These are phyloP conservation scores for Amborella trichopoda DNA, from an alignment of 164 flowering plant species.

Conservation along the genomic window DNA sequence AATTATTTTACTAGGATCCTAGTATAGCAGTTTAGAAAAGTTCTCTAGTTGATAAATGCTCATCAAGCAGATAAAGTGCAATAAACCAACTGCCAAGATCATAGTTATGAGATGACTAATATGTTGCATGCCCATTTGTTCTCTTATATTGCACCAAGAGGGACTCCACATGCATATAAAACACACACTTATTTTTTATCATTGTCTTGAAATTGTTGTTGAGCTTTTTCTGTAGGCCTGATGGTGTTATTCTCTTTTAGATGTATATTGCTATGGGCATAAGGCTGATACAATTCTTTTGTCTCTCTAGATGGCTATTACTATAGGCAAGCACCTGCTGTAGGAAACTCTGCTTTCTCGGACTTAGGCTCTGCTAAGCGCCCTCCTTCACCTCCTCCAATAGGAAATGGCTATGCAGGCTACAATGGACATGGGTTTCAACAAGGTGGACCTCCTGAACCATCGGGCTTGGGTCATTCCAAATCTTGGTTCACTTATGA, in stretches of 20 bases:
- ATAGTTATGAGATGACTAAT: too few relatives aligned
- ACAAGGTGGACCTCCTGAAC: slow-evolving; percentile 28
- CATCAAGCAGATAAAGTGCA: too few relatives aligned
- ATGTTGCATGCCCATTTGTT: too few relatives aligned
- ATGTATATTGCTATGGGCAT: not conserved
- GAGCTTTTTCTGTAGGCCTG: not conserved
- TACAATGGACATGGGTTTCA: slow-evolving; percentile 11
- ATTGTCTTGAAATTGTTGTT: not conserved
- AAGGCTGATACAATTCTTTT: not conserved
- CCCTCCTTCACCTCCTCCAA: slow-evolving; percentile 26
- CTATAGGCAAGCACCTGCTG: not conserved
- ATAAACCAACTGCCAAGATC: too few relatives aligned
- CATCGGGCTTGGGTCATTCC: slow-evolving; percentile 68
- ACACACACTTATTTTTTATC: not conserved
- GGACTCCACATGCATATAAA: not conserved
- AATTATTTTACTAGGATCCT: too few relatives aligned
- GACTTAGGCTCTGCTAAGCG: slow-evolving; percentile 18
- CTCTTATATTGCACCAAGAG: not conserved
- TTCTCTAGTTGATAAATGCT: too few relatives aligned
- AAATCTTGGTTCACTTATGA: slow-evolving; percentile 45
- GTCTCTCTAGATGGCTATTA: not conserved
- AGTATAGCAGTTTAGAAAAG: too few relatives aligned
- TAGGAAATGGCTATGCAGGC: slow-evolving; percentile 29
- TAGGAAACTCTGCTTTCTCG: slow-evolving; percentile 22
- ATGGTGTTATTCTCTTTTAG: not conserved